Evolutionary conservation across 164 flowering plant species (phyloP), one percentile per base, ranked within the genome.

Genomic region (Chimonanthus praecox): DNA sequence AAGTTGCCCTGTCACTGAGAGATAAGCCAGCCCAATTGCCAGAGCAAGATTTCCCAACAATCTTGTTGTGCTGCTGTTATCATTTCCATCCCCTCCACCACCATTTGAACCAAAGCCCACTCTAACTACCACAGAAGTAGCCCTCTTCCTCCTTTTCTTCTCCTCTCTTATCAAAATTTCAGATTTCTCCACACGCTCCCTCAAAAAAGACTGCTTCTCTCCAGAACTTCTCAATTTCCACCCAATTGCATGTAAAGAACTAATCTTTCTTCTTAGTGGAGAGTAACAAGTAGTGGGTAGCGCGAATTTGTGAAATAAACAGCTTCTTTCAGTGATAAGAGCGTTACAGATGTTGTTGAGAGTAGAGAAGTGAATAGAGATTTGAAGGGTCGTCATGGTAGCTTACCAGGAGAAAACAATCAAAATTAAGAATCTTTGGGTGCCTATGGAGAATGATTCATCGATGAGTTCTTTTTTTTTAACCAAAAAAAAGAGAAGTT

Each of bases 1-100:
- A 83, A 95, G 89, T 78, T 95, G 97, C 21, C 94, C 97, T 69
- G 88, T 92, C 85, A 90, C 48, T 18, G 98, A 77, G 70, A 95
- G 92, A 87, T 95, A 91, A 79, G 94, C 84, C 77, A 92, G 81
- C 2, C 88, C 91, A 85, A 90, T 72, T 71, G 97, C 99, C 80
- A 92, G 78, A 85, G 85, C 95, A 80, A 92, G 79, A 86, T 94
- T 92, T 7, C 90, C 92, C 87, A 92, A 58, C 71, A 88, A 21
- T 80, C 94, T 89, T 21, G 80, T 84, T 73, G 79, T 89, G 47
- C 67, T 78, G 73, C 83, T 76, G 61, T 85, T 68, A 76, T 78
- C 83, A 58, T 77, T 75, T 3, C 91, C 87, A 47, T 92, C 85
- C 0, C 85, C 94, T 20, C 88, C 90, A 50, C 74, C 74, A 46